Evolutionary conservation across 805 yeast genomes (phyloP), one percentile per base, ranked within the genome.

Genomic region (Lachancea sp.): DNA sequence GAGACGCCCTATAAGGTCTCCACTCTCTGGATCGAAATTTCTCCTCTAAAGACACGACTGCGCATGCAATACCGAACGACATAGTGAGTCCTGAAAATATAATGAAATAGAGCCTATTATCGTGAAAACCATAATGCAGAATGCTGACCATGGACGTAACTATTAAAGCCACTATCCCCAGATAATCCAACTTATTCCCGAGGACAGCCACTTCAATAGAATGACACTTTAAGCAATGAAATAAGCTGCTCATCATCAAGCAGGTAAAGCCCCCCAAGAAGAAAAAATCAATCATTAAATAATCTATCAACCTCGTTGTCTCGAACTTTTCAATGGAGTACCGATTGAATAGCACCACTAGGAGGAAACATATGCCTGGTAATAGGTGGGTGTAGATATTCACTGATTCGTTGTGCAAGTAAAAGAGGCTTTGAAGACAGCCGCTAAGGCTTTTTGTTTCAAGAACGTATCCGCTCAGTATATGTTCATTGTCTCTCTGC

Each of bases 401-500:
- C 17, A 80, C 82, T 0, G 86, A 63, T 58, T 83, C 92, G 51
- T 83, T 83, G 60, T 83, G 90, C 9, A 80, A 38, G 50, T 76
- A 79, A 8, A 67, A 51, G 30, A 83, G 59, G 12, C 83, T 73
- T 21, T 61, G 43, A 9, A 76, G 44, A 40, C 80, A 75, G 28
- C 55, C 61, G 25, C 38, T 37, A 45, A 61, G 71, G 36, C 80
- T 74, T 26, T 58, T 51, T 1, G 83, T 75, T 40, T 74, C 77
- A 22, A 63, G 67, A 15, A 83, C 80, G 52, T 83, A 83, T 5
- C 86, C 85, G 1, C 75, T 63, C 21, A 65, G 52, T 28, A 83
- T 82, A 52, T 59, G 79, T 47, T 77, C 81, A 54, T 83, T 83
- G 51, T 83, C 90, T 44, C 71, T 68, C 52, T 81, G 88, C 92